Conservation (phyloP, 768 basidiomycete genomes). For the Pulveroboletus frians region DNA sequence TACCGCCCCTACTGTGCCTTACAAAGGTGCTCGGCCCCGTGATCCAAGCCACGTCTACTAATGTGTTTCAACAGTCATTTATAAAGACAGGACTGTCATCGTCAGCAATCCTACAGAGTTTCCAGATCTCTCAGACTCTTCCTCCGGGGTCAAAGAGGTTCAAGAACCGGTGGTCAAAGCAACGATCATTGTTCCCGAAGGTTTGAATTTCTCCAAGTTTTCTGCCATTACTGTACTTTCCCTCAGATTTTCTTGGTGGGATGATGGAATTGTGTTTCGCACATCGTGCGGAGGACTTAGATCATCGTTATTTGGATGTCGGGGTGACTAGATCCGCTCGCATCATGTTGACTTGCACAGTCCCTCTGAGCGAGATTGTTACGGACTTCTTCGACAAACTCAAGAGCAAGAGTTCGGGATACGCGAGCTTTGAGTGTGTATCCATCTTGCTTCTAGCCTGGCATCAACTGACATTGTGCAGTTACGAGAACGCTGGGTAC, state of each 20-base stretch:
- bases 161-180: slow-evolving; percentile 93
- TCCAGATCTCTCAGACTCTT: slow-evolving; percentile 68
- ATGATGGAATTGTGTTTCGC: slow-evolving; percentile 94
- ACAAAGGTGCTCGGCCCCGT: slow-evolving; percentile 51
- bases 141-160: slow-evolving; percentile 61
- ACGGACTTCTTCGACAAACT: slow-evolving; percentile 93
- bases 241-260: slow-evolving; percentile 81
- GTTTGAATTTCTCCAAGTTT: slow-evolving; percentile 39
- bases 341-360: slow-evolving; percentile 71
- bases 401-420: slow-evolving; percentile 88
- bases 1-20: slow-evolving; percentile 94
- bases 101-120: slow-evolving; percentile 96
- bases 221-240: not conserved
- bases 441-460: not conserved
- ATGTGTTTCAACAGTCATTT: slow-evolving; percentile 51
- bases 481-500: slow-evolving; percentile 95
- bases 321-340: slow-evolving; percentile 41
- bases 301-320: slow-evolving; percentile 80
- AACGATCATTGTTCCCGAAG: slow-evolving; percentile 91
- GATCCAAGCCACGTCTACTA: not conserved
- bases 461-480: slow-evolving; percentile 29
- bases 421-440: slow-evolving; percentile 85
- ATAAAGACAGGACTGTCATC: slow-evolving; percentile 53
- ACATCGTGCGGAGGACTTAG: slow-evolving; percentile 78
- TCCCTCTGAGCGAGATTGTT: slow-evolving; percentile 93